phyloP scores from a whole-genome alignment of 306 rosid species.

The Begonia peltatifolia region DNA sequence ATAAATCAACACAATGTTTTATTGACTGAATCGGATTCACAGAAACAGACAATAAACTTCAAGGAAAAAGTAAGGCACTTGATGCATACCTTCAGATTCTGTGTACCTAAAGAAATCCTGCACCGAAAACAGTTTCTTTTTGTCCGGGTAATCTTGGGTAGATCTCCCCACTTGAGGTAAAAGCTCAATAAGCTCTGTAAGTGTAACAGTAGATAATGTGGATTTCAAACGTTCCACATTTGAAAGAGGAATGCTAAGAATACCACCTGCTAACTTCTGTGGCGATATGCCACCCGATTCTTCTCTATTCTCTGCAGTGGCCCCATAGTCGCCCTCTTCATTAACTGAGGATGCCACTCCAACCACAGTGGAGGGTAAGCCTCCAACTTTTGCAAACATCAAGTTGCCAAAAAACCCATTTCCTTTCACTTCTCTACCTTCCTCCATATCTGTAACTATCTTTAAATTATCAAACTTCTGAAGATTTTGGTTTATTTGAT shows the following conservation, averaged over 20 bases:
- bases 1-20: no score
- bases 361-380: conserved; percentile 55
- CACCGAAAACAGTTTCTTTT: conserved; percentile 82
- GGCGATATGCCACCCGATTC: conserved; percentile 52
- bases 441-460: conserved; percentile 40
- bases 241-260: conserved; percentile 81
- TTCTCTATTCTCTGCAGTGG: conserved; percentile 28
- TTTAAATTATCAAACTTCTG: conserved; percentile 43
- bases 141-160: conserved; percentile 87
- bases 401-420: conserved; percentile 75
- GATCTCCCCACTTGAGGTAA: conserved; percentile 69
- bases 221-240: conserved; percentile 93
- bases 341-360: conserved; percentile 48
- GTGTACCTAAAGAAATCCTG: conserved; percentile 98
- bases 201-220: conserved; percentile 72
- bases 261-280: conserved; percentile 67
- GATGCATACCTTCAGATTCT: conserved; percentile 82
- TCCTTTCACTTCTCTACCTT: conserved; percentile 55
- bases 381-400: conserved; percentile 86
- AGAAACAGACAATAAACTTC: neutral
- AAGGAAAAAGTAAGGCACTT: conserved; percentile 12
- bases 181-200: conserved; percentile 80
- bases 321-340: conserved; percentile 32
- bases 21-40: neutral
- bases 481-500: conserved; percentile 50